Conservation (phyloP, 305 asterid species). For the Solanum chacoense region DNA sequence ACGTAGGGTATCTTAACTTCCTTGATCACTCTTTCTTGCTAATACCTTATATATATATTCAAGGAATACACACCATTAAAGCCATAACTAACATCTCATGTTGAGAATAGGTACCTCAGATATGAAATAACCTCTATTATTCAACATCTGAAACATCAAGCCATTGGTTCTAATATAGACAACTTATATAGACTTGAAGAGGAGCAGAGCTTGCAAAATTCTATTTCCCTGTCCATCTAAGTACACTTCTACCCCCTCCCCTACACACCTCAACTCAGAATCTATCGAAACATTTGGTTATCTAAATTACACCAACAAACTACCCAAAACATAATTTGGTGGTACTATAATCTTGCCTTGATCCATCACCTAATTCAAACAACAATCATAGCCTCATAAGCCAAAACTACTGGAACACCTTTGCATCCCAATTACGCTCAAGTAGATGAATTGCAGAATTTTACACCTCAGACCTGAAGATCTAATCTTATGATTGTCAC, state of each 20-base stretch:
- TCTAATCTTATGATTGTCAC: background rate
- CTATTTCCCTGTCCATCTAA: background rate
- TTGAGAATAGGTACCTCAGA: background rate
- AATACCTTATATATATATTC: background rate
- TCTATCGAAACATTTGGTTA: background rate
- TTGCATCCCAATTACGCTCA: background rate
- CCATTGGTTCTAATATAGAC: background rate
- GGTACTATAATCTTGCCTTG: background rate
- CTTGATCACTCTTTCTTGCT: background rate
- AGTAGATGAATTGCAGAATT: background rate
- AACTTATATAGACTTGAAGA: background rate
- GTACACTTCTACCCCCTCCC: background rate
- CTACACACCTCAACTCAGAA: background rate
- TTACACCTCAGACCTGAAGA: background rate
- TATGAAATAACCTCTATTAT: background rate
- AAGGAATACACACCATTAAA: background rate
- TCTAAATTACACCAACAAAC: background rate
- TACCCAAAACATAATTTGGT: background rate
- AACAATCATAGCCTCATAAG: background rate
- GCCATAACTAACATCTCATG: background rate
- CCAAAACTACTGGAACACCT: background rate
- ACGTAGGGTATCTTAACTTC: background rate
- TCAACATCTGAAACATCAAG: background rate
- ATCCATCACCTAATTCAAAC: background rate
- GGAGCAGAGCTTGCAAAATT: background rate